Evolutionary conservation across 768 basidiomycete species (phyloP), one percentile per base, ranked within the genome.

Genomic region (Gymnopilus dilepis): DNA sequence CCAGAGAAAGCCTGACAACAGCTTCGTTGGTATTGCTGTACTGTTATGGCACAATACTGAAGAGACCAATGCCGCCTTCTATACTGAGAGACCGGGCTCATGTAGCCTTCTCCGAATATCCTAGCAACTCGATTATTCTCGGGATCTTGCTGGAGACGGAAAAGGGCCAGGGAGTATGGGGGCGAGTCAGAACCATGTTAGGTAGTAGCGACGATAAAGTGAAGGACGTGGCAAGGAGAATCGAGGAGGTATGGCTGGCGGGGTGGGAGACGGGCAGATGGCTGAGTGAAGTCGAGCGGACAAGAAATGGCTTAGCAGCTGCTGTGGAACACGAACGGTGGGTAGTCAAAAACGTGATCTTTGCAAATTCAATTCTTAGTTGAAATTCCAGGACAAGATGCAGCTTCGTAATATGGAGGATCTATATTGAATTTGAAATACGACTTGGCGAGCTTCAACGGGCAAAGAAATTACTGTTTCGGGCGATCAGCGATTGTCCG

Each of bases 341-440:
- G 64, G 84, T 64, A 68, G 24, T 52, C 22, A 40, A 26, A 24
- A 30, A 28, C 12, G 43, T 28, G 19, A 24, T 40, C 41, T 45
- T 17, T 34, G 54, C 17, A n/a, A n/a, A 51, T 19, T 60, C 30
- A 19, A 53, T 38, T 64, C 66, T 30, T 63, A 34, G 24, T 12
- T 15, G 45, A 58, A 41, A 42, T 52, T 19, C 19, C 67, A 94
- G 92, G 74, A 91, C 88, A 56, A 80, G 83, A 64, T 79, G 78
- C 33, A 93, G 91, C 67, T 72, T 86, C 11, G 74, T 87, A 38
- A 65, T 94, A 28, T 94, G 92, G 92, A 80, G 87, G 37, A 72
- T 91, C n/a, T 86, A 81, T 55, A 76, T 94, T 48, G 89, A 91
- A 71, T 86, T 94, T 62, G 92, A 94, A 80, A 88, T 92, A 45